These are phyloP conservation scores for Echinosophora koreensis DNA, from an alignment of 306 rosid species.

Conservation along the genomic window DNA sequence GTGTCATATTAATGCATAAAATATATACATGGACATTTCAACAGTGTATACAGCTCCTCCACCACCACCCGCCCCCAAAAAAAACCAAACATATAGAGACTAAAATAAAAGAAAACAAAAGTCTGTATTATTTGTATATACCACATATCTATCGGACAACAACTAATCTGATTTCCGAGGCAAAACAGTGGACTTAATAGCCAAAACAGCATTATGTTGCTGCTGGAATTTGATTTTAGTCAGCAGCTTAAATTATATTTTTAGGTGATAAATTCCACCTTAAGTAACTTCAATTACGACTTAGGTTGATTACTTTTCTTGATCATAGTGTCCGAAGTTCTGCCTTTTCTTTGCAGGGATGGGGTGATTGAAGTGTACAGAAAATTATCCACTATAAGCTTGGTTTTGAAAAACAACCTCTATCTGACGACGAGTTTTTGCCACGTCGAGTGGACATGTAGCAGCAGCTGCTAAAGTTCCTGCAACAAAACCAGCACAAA, in stretches of 20 bases:
- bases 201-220: constrained; percentile 12
- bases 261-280: background rate
- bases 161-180: background rate
- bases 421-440: constrained; percentile 88
- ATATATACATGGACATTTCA: background rate
- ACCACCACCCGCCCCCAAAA: too few relatives aligned
- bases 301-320: constrained; percentile 8
- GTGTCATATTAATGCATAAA: constrained; percentile 24
- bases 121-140: background rate
- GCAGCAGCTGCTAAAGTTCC: constrained; percentile 91
- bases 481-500: constrained; percentile 84
- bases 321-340: constrained; percentile 12
- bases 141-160: constrained; percentile 14
- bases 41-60: background rate
- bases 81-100: too few relatives aligned
- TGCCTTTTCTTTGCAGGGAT: constrained; percentile 4
- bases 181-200: constrained; percentile 19
- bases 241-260: background rate
- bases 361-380: background rate
- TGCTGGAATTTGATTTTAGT: constrained; percentile 11
- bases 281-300: background rate
- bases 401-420: constrained; percentile 67
- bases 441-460: constrained; percentile 97
- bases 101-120: background rate
- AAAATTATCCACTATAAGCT: constrained; percentile 31